Percentiles rank a stretch among this genome's conserved stretches.
These are phyloP conservation scores for Isoetes engelmannii DNA, from an alignment of 83 land plant genomes.

Conservation along the genomic window DNA sequence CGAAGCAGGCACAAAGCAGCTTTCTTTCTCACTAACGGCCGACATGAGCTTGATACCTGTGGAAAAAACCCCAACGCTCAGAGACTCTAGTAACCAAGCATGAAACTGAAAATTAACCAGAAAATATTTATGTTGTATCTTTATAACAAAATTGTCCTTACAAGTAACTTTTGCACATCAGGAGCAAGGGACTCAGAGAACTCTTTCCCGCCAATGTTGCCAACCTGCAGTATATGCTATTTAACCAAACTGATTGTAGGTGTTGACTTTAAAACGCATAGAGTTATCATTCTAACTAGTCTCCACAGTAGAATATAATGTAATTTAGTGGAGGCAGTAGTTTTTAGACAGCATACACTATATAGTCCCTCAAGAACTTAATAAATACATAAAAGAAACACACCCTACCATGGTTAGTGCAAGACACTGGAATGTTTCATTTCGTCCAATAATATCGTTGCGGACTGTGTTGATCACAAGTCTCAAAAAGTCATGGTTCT, in stretches of 20 bases:
- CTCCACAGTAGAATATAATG: background rate
- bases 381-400: background rate
- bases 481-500: constrained; percentile 95
- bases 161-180: constrained; percentile 94
- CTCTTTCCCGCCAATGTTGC: constrained; percentile 99
- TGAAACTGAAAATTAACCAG: constrained; percentile 4
- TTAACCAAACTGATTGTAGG: background rate
- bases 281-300: no score
- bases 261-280: no score
- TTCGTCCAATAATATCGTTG: constrained; percentile 97
- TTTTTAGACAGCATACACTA: background rate
- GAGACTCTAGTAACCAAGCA: constrained; percentile 7
- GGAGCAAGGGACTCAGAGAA: constrained; percentile 95
- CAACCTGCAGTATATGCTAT: constrained; percentile 48
- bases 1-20: constrained; percentile 96
- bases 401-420: constrained; percentile 88
- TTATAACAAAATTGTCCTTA: constrained; percentile 26
- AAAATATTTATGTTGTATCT: background rate
- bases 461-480: constrained; percentile 93
- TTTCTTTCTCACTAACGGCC: constrained; percentile 96
- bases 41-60: constrained; percentile 86
- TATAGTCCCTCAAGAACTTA: background rate
- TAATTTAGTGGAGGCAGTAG: background rate
- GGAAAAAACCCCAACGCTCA: constrained; percentile 6
- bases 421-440: constrained; percentile 93